Base-by-base conservation (phyloP, 257 asterid genomes). In the Eustoma russellianum region DNA sequence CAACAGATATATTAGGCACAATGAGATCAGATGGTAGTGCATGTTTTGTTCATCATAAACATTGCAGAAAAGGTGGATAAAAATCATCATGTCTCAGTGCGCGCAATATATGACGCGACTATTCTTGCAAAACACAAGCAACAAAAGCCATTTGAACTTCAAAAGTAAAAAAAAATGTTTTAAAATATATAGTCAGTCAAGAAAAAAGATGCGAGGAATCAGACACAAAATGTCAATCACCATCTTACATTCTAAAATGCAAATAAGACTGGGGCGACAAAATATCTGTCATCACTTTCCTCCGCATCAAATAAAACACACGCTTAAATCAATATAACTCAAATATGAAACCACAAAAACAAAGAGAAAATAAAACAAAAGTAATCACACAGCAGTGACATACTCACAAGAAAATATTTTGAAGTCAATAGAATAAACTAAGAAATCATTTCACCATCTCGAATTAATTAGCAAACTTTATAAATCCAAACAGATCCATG, bases 1-100 rank as follows among this genome's bases (percentile, higher is more conserved):
- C 2, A 40, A 12, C 0, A 0, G 33, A 46, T 2, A 40, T 7
- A 47, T 56, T 13, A 34, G 43, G 30, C 30, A 56, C 67, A 63
- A 69, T 28, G 74, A 75, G 91, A 73, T 83, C 94, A 86, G 94
- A 83, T 86, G 95, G 93, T 83, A 78, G 88, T 81, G 94, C 86
- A 83, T 86, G 88, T 55, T 64, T 48, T 6, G 19, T 58, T 17
- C 57, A 58, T 83, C 85, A 87, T 87, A 86, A 83, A 79, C 62
- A 66, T 24, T 59, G 51, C 91, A 83, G 91, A 70, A 47, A 45
- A 68, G 61, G 53, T 74, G 85, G 88, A 57, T 67, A 64, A 38
- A 17, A 35, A 73, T 83, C 86, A 66, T 76, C 84, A 81, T 59
- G 40, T 58, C 85, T 44, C 63, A 12, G 67, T 58, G 77, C 66